Conservation (phyloP, 768 basidiomycete genomes). For the Termitomyces sp. region DNA sequence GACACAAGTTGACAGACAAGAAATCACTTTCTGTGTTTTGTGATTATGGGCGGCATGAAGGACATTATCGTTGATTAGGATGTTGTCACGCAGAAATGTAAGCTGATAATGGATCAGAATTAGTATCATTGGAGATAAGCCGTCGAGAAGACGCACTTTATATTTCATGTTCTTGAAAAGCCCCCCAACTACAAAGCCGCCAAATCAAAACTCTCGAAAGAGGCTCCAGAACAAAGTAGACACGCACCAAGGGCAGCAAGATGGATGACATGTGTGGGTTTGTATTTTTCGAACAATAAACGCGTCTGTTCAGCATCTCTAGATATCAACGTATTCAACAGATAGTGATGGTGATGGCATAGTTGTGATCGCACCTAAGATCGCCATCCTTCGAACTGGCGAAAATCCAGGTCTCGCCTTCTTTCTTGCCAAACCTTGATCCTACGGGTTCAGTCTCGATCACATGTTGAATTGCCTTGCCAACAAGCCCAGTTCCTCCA, state of each 20-base stretch:
- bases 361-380: conserved; percentile 49
- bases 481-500: conserved; percentile 83
- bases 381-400: conserved; percentile 76
- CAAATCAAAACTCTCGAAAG: conserved; percentile 1
- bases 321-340: neutral
- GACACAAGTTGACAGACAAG: conserved; percentile 95
- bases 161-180: conserved; percentile 95
- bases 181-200: conserved; percentile 66
- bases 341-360: neutral
- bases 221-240: neutral
- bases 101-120: conserved; percentile 35
- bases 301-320: conserved; percentile 70
- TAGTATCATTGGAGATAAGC: neutral
- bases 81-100: conserved; percentile 92
- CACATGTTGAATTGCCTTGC: conserved; percentile 74
- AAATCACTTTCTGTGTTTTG: conserved; percentile 75
- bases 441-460: conserved; percentile 76
- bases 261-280: conserved; percentile 95
- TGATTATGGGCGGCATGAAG: conserved; percentile 68
- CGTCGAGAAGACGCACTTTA: conserved; percentile 49
- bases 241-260: conserved; percentile 84
- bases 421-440: conserved; percentile 69
- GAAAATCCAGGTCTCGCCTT: conserved; percentile 86
- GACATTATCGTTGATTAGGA: conserved; percentile 93
- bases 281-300: conserved; percentile 82